These are phyloP conservation scores for Lathyrus tuberosus DNA, from an alignment of 306 rosid species.

Conservation along the genomic window DNA sequence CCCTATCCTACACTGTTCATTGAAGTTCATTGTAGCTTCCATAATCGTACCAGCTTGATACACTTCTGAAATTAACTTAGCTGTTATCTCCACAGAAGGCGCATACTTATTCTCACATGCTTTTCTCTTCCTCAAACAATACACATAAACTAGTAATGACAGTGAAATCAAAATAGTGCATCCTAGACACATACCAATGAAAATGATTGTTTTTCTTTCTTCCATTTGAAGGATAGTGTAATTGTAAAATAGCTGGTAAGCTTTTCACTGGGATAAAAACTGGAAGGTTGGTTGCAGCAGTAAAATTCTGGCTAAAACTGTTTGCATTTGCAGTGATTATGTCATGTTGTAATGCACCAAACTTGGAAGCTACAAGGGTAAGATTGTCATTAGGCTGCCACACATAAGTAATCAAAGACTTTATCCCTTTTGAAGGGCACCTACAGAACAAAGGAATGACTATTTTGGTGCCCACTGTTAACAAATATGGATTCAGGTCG, in stretches of 20 bases:
- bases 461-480: no score
- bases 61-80: slow-evolving; percentile 57
- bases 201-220: slow-evolving; percentile 18
- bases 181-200: slow-evolving; percentile 38
- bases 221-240: slow-evolving; percentile 21
- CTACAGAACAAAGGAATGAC: no score
- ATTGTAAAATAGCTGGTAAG: slow-evolving; percentile 54
- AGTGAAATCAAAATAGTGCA: slow-evolving; percentile 39
- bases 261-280: no score
- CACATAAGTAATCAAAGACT: no score
- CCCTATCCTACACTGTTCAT: slow-evolving; percentile 50
- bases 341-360: no score
- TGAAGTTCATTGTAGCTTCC: slow-evolving; percentile 67
- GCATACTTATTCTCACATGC: slow-evolving; percentile 21
- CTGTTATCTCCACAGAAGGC: slow-evolving; percentile 36
- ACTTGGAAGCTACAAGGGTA: no score
- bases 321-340: no score
- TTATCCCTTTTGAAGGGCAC: no score
- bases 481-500: no score
- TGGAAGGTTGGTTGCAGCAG: no score
- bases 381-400: no score
- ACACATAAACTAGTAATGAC: slow-evolving; percentile 28
- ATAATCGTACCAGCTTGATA: slow-evolving; percentile 51
- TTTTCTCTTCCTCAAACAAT: slow-evolving; percentile 31
- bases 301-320: no score